Evolutionary conservation across 2,329 filamentous ascomycete genomes (phyloP).

Genomic region (Trichoderma oligosporum): DNA sequence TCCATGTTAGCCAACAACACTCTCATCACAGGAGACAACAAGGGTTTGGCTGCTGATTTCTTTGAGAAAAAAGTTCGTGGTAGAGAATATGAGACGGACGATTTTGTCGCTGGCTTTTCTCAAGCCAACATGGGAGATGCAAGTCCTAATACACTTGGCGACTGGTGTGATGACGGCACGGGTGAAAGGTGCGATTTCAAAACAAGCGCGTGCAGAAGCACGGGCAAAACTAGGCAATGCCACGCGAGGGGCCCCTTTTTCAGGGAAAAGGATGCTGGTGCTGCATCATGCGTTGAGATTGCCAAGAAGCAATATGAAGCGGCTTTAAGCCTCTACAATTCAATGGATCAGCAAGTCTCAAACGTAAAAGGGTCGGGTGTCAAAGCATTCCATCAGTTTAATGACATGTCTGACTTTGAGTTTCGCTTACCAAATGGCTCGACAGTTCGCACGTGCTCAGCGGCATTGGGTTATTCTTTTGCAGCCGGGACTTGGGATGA

Average conservation of each 20-base stretch:
- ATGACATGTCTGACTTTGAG: conserved; percentile 69
- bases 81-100: conserved; percentile 52
- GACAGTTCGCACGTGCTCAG: conserved; percentile 70
- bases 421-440: conserved; percentile 72
- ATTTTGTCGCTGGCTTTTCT: conserved; percentile 85
- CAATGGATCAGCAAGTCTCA: conserved; percentile 44
- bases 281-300: conserved; percentile 73
- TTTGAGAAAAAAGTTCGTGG: conserved; percentile 68
- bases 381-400: conserved; percentile 75
- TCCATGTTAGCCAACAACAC: conserved; percentile 90
- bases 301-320: conserved; percentile 63
- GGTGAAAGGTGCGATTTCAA: conserved; percentile 65
- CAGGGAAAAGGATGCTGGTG: conserved; percentile 62
- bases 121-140: conserved; percentile 90
- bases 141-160: conserved; percentile 76
- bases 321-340: conserved; percentile 49
- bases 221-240: conserved; percentile 62
- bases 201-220: conserved; percentile 69
- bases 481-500: conserved; percentile 87
- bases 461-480: conserved; percentile 83
- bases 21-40: conserved; percentile 84
- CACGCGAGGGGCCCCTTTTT: conserved; percentile 68
- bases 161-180: conserved; percentile 81
- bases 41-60: conserved; percentile 80
- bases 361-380: conserved; percentile 62